Conservation (phyloP, 148 eudicot genomes). For the Arbutus unedo region DNA sequence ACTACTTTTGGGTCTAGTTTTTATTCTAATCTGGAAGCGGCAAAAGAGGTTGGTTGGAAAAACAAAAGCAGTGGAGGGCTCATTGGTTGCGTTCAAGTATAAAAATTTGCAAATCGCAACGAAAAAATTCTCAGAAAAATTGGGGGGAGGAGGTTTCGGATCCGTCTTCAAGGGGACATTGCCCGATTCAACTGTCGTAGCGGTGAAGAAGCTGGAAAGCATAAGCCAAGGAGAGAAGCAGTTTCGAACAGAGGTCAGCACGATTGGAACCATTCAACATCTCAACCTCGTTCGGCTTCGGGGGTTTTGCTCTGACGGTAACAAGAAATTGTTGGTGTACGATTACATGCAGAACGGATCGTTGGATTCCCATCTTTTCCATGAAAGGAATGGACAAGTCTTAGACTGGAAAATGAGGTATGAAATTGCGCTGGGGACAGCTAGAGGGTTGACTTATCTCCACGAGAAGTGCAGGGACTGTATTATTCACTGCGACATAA, state of each 20-base stretch:
- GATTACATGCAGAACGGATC: slow-evolving; percentile 52
- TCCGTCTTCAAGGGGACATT: slow-evolving; percentile 50
- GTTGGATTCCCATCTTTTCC: slow-evolving; percentile 38
- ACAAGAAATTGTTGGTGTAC: slow-evolving; percentile 39
- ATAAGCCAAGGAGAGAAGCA: slow-evolving; percentile 49
- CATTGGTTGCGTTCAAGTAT: slow-evolving; percentile 35
- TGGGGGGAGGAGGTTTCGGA: slow-evolving; percentile 56
- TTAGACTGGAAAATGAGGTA: slow-evolving; percentile 43
- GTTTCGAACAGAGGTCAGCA: slow-evolving; percentile 52
- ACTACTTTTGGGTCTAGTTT: slow-evolving; percentile 13
- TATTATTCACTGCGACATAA: slow-evolving; percentile 44
- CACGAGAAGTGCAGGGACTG: slow-evolving; percentile 48
- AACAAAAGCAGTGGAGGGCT: slow-evolving; percentile 33
- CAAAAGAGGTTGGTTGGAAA: slow-evolving; percentile 13
- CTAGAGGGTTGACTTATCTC: slow-evolving; percentile 44
- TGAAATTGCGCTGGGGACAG: slow-evolving; percentile 39
- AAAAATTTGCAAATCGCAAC: slow-evolving; percentile 40
- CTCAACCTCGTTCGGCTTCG: slow-evolving; percentile 53
- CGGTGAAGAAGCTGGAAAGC: slow-evolving; percentile 52
- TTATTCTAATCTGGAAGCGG: slow-evolving; percentile 15
- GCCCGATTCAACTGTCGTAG: slow-evolving; percentile 38
- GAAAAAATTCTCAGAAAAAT: slow-evolving; percentile 41
- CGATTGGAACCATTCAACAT: slow-evolving; percentile 53
- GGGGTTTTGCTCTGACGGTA: slow-evolving; percentile 49
- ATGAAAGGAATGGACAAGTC: background rate